These are phyloP conservation scores for Exidia glandulosa DNA, from an alignment of 768 basidiomycete genomes.

Conservation along the genomic window DNA sequence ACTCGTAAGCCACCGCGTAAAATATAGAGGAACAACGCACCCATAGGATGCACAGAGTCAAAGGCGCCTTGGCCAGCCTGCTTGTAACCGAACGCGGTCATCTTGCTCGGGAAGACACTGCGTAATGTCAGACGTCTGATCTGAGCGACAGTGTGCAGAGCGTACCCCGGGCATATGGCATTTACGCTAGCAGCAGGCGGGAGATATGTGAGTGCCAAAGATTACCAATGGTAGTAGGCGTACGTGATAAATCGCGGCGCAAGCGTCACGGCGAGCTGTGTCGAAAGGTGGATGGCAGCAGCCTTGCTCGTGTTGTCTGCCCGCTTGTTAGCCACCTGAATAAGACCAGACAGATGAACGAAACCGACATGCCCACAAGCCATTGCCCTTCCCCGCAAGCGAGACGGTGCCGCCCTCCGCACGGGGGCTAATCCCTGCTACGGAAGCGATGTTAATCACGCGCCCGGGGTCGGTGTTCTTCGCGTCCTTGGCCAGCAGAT, in stretches of 20 bases:
- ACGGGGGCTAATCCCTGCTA: slow-evolving; percentile 41
- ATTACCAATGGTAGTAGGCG: slow-evolving; percentile 15
- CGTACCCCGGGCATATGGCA: slow-evolving; percentile 71
- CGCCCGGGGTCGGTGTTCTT: slow-evolving; percentile 54
- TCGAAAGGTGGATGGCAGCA: slow-evolving; percentile 77
- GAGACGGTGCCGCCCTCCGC: slow-evolving; percentile 29
- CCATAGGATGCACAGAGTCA: slow-evolving; percentile 48
- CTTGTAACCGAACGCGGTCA: slow-evolving; percentile 66
- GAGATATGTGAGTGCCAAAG: neutral
- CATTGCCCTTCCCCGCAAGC: slow-evolving; percentile 44
- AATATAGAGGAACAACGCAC: slow-evolving; percentile 22
- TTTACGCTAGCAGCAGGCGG: too few species aligned
- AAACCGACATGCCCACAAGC: slow-evolving; percentile 70
- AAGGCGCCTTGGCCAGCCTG: slow-evolving; percentile 42
- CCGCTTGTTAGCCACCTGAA: neutral
- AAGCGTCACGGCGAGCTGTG: slow-evolving; percentile 56
- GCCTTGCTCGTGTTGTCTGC: slow-evolving; percentile 76
- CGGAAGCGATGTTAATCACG: slow-evolving; percentile 77
- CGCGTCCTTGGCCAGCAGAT: slow-evolving; percentile 54
- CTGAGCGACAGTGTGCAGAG: neutral
- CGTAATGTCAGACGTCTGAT: neutral
- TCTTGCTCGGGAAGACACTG: slow-evolving; percentile 72
- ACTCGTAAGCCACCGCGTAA: too few species aligned
- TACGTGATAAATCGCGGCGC: slow-evolving; percentile 53
- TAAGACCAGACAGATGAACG: neutral